A percentile compares a stretch with the other conserved stretches of the same genome.
phyloP scores from a whole-genome alignment of 2,329 filamentous ascomycete species.

The Anisogramma anomala region DNA sequence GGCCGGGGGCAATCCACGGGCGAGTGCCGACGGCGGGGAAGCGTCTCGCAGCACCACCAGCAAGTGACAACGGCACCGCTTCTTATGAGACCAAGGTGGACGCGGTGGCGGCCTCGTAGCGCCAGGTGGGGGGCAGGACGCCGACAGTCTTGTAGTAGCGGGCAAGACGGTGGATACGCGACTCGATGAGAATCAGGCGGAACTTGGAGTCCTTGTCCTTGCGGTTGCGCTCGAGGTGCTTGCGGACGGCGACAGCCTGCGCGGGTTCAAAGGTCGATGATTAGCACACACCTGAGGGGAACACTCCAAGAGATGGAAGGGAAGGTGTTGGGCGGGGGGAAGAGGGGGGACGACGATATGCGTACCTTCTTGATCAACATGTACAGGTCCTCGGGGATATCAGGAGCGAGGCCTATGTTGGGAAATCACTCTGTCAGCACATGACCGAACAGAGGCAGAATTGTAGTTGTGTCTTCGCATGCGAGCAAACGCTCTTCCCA shows the following conservation, averaged over 20 bases:
- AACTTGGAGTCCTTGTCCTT: constrained; percentile 99
- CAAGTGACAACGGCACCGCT: constrained; percentile 14
- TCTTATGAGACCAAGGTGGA: constrained; percentile 86
- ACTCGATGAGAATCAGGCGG: constrained; percentile 99
- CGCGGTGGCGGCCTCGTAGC: constrained; percentile 96
- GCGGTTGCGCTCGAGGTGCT: constrained; percentile 99
- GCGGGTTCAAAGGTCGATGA: not conserved
- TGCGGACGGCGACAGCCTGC: constrained; percentile 93
- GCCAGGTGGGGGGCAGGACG: constrained; percentile 84
- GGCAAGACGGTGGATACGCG: constrained; percentile 97
- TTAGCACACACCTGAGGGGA: not conserved
- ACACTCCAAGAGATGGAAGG: too few species aligned
- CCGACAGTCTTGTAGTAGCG: constrained; percentile 97
- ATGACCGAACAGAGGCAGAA: constrained; percentile 77
- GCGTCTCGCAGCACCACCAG: not conserved
- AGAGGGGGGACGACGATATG: constrained; percentile 9
- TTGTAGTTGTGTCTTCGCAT: constrained; percentile 9
- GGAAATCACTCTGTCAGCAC: constrained; percentile 82
- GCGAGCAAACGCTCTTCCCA: not conserved
- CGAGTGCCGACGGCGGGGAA: too few species aligned
- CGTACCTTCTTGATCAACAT: constrained; percentile 99
- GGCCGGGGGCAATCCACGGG: too few species aligned
- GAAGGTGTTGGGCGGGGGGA: not conserved
- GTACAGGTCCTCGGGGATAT: constrained; percentile 99
- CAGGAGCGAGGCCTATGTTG: constrained; percentile 82